These are phyloP conservation scores for Pestalotiopsis sp. DNA, from an alignment of 2,329 filamentous ascomycete genomes.

Conservation along the genomic window DNA sequence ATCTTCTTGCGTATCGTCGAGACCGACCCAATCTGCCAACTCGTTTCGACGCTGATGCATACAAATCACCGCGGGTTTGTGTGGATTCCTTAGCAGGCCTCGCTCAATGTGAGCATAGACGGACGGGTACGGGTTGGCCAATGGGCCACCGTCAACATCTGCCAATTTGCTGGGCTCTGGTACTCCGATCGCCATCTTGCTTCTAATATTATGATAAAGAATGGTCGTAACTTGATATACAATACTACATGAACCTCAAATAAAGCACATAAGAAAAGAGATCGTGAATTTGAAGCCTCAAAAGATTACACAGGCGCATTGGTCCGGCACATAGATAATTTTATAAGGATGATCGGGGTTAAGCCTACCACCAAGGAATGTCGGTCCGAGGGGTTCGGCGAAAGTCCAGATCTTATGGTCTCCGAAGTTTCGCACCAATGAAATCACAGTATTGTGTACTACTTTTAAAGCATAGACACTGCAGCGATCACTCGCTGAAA, in stretches of 20 bases:
- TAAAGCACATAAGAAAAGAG: no score
- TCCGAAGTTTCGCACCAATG: background rate
- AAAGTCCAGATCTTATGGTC: background rate
- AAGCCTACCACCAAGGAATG: no score
- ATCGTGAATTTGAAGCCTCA: no score
- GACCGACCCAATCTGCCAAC: background rate
- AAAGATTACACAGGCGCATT: no score
- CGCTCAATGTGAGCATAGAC: background rate
- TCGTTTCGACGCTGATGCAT: background rate
- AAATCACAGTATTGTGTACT: background rate
- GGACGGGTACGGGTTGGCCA: background rate
- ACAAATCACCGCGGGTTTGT: background rate
- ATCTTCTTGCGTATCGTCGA: background rate
- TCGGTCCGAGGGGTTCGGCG: background rate
- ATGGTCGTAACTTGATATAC: no score
- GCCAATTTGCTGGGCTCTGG: background rate
- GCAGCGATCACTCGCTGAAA: no score
- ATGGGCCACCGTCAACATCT: background rate
- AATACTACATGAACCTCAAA: no score
- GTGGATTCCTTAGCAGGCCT: background rate
- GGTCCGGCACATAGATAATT: no score
- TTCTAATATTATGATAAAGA: background rate
- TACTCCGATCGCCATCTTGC: background rate
- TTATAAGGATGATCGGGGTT: no score
- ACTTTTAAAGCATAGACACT: background rate